Evolutionary conservation across 202 grass and related monocot species (phyloP).

Genomic region (Zoysia matrella): DNA sequence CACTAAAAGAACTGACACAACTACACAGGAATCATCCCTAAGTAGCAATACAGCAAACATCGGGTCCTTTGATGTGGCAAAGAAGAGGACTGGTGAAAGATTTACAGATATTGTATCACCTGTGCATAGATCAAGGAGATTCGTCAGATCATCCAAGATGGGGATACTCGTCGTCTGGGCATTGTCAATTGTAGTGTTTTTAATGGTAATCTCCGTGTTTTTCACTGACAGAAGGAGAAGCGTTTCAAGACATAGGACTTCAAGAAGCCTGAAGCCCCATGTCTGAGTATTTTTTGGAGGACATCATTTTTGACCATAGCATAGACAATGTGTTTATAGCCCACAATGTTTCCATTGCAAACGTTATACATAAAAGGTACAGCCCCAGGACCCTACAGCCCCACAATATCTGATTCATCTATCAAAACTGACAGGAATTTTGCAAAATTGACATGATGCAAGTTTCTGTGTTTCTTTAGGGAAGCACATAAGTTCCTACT

Average conservation of each 20-base stretch:
- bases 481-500: too few relatives aligned
- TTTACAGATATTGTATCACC: conserved; percentile 17
- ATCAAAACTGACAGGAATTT: conserved; percentile 26
- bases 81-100: conserved; percentile 23
- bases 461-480: background rate
- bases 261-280: conserved; percentile 68
- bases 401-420: conserved; percentile 24
- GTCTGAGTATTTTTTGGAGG: conserved; percentile 1
- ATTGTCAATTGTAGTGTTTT: conserved; percentile 64
- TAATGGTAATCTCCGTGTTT: conserved; percentile 65
- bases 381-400: conserved; percentile 14
- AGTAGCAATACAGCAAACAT: conserved; percentile 35
- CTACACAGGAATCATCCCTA: conserved; percentile 5
- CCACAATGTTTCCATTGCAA: conserved; percentile 16
- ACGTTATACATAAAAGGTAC: conserved; percentile 38
- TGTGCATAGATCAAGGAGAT: conserved; percentile 49
- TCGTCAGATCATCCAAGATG: conserved; percentile 53
- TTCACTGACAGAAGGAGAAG: conserved; percentile 63
- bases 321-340: conserved; percentile 33
- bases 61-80: conserved; percentile 30
- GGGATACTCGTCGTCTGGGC: conserved; percentile 79
- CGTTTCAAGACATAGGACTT: conserved; percentile 55
- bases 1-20: conserved; percentile 24
- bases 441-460: conserved; percentile 22
- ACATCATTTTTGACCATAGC: conserved; percentile 35